Base-by-base conservation (phyloP, 352 stramenopile species). In the Phytophthora kernoviae region DNA sequence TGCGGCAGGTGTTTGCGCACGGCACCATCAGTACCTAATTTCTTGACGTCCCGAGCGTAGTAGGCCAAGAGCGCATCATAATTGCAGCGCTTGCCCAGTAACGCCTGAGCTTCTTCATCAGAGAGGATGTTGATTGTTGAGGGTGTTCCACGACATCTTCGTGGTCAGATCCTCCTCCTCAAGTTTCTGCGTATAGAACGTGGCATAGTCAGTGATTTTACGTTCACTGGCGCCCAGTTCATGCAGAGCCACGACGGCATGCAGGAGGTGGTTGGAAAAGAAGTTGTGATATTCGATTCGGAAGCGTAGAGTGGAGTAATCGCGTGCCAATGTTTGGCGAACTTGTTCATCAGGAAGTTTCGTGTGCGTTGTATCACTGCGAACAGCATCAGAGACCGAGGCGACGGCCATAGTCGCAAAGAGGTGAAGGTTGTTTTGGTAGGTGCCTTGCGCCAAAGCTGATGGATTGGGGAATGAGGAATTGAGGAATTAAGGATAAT, bases 231-330 rank as follows among this genome's bases (percentile, higher is more conserved):
- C 71, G 20, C 71, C 68, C 9, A 80, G 49, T 10, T 75, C 71
- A 46, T 70, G 57, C 20, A 80, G 59, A 12, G 71, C 71, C 37
- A 80, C 63, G 39, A 77, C 67, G 5, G 58, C 71, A 39, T 80
- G 71, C 46, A 80, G 63, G 21, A 80, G 33, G 51, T 80, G 71
- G 52, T 80, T 80, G 34, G 64, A 77, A n/a, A 75, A 32, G 48
- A 68, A 80, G 39, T 55, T 62, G n/a, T n/a, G 32, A 22, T 80
- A 80, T 46, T 80, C 67, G 40, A 80, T 77, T 24, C 47, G 42
- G 61, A 70, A 80, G 26, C 30, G 52, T 3, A 67, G 43, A 6
- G 68, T 77, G 17, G 71, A 80, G 58, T 69, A 77, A 11, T 79
- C 48, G 8, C 27, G 45, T 10, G 53, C 68, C 15, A 79, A 30